Evolutionary conservation across 2,329 filamentous ascomycete genomes (phyloP).

Genomic region (Dothiorella sarmentorum): DNA sequence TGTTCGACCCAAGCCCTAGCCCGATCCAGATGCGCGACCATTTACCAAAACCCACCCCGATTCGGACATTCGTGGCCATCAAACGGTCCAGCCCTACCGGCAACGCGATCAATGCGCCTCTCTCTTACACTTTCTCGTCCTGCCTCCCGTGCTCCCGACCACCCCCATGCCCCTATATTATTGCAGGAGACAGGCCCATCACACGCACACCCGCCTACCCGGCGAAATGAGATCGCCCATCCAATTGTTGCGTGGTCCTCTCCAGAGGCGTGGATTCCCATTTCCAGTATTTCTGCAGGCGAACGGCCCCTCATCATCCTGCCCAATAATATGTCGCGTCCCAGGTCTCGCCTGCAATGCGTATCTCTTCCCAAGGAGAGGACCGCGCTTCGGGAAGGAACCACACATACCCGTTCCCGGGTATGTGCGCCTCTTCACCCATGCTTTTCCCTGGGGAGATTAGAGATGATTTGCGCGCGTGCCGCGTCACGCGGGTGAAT

Average conservation of each 20-base stretch:
- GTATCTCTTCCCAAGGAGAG: too few species aligned
- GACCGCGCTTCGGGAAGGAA: too few species aligned
- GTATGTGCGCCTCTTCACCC: too few species aligned
- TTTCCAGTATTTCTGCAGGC: too few species aligned
- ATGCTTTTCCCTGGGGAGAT: not conserved
- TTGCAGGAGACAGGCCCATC: not conserved
- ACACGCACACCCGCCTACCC: not conserved
- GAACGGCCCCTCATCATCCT: too few species aligned
- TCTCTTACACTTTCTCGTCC: not conserved
- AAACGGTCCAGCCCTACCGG: conserved; percentile 13
- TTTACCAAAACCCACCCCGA: not conserved
- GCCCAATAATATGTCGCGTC: too few species aligned
- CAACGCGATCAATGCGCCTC: not conserved
- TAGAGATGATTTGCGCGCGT: not conserved
- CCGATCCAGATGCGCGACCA: not conserved
- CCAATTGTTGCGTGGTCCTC: too few species aligned
- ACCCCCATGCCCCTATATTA: conserved; percentile 8
- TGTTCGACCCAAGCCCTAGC: not conserved
- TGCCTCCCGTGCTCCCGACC: not conserved
- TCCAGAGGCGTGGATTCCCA: too few species aligned
- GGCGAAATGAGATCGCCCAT: not conserved
- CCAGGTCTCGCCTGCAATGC: too few species aligned
- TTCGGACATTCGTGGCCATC: not conserved
- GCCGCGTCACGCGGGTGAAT: not conserved
- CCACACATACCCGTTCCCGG: too few species aligned